phyloP scores from a whole-genome alignment of 2,329 filamentous ascomycete genomes.

The Pseudogymnoascus sp. region DNA sequence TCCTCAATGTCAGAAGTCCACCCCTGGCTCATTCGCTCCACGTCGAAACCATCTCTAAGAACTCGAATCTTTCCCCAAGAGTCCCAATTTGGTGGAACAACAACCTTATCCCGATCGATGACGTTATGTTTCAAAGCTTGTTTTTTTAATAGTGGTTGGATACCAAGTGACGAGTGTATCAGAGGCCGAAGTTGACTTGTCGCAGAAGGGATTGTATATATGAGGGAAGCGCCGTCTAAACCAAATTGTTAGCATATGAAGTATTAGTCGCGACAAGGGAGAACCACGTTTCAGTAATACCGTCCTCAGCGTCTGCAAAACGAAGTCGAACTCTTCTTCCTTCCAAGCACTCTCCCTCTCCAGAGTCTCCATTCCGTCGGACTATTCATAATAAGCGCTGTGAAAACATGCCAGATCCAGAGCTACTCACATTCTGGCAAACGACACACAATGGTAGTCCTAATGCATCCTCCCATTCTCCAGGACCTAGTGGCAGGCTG shows the following conservation, averaged over 20 bases:
- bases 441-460: conserved; percentile 85
- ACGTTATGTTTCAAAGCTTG: conserved; percentile 80
- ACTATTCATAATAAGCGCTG: conserved; percentile 21
- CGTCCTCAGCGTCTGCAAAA: conserved; percentile 86
- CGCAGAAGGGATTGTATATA: conserved; percentile 73
- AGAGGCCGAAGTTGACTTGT: conserved; percentile 70
- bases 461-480: conserved; percentile 87
- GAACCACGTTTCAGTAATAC: conserved; percentile 73
- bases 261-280: not conserved
- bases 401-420: conserved; percentile 2
- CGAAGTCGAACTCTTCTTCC: conserved; percentile 93
- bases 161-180: conserved; percentile 76
- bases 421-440: conserved; percentile 72
- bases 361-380: conserved; percentile 56
- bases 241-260: conserved; percentile 16
- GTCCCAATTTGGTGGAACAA: conserved; percentile 96
- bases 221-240: conserved; percentile 71
- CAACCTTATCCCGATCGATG: conserved; percentile 86
- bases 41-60: conserved; percentile 82
- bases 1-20: conserved; percentile 81
- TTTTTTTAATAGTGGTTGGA: conserved; percentile 73
- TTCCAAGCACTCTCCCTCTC: conserved; percentile 90
- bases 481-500: conserved; percentile 70
- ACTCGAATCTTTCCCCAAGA: conserved; percentile 97
- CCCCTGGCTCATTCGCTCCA: conserved; percentile 73